These are phyloP conservation scores for Backusella parvicylindrica DNA, from an alignment of 192 early-diverging fungal species.

Conservation along the genomic window DNA sequence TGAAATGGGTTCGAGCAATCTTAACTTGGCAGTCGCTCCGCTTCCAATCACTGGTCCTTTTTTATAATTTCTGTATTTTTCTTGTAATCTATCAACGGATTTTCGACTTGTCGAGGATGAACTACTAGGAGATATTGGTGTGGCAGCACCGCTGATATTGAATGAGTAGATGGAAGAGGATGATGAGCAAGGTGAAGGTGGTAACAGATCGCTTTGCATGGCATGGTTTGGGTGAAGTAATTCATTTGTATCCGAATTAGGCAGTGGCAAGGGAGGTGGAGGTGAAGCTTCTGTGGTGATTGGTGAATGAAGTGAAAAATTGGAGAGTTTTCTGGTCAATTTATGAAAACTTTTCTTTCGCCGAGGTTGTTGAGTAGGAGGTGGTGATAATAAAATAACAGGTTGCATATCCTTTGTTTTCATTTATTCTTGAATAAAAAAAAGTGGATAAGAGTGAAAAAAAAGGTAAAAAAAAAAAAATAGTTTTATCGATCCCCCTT, in stretches of 20 bases:
- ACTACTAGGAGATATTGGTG: background rate
- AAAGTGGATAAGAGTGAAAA: background rate
- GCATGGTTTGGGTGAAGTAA: background rate
- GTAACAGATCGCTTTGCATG: background rate
- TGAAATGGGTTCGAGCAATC: conserved; percentile 52
- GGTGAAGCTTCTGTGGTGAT: background rate
- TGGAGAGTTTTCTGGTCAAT: background rate
- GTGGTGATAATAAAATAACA: conserved; percentile 8
- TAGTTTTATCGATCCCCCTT: background rate
- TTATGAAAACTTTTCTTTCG: background rate
- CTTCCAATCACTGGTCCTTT: conserved; percentile 53
- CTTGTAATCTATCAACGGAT: background rate
- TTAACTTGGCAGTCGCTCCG: conserved; percentile 89
- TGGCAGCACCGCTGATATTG: background rate
- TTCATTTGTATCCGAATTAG: background rate
- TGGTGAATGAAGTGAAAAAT: background rate
- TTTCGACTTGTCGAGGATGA: background rate
- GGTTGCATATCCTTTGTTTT: background rate
- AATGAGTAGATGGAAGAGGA: background rate
- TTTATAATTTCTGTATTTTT: conserved; percentile 18
- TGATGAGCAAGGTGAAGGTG: background rate
- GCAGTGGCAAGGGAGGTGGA: background rate
- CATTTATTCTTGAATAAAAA: background rate
- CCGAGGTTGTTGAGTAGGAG: background rate
- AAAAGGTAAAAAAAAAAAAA: background rate